A percentile compares a stretch with the other conserved stretches of the same genome.
Evolutionary conservation across 2,329 filamentous ascomycete genomes (phyloP).

Genomic region (Alternaria novae-zelandiae): DNA sequence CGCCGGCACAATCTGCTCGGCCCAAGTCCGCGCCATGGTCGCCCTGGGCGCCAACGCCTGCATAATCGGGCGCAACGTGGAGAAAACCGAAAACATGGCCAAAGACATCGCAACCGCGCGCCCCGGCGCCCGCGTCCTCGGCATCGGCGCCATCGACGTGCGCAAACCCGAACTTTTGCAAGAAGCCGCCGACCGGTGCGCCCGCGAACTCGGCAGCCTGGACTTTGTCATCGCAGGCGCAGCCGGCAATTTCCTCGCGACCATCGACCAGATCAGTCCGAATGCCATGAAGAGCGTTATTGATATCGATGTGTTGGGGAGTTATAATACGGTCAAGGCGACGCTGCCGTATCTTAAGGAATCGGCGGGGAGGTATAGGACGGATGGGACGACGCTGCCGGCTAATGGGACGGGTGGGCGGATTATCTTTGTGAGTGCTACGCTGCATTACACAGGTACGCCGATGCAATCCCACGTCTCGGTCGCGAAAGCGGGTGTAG

Average conservation of each 20-base stretch:
- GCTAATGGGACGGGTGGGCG: slow-evolving; percentile 71
- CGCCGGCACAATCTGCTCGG: slow-evolving; percentile 90
- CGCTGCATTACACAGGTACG: slow-evolving; percentile 87
- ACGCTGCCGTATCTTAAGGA: slow-evolving; percentile 80
- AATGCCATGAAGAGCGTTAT: slow-evolving; percentile 97
- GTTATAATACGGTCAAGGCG: slow-evolving; percentile 93
- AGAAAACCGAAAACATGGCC: slow-evolving; percentile 84
- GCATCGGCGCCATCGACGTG: slow-evolving; percentile 78
- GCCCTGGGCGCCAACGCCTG: slow-evolving; percentile 91
- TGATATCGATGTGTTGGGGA: slow-evolving; percentile 93
- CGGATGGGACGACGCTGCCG: slow-evolving; percentile 61
- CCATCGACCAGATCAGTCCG: slow-evolving; percentile 78
- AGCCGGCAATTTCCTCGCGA: slow-evolving; percentile 92
- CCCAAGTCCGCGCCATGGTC: slow-evolving; percentile 89
- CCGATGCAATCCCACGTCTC: slow-evolving; percentile 88
- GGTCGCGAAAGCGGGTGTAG: slow-evolving; percentile 89
- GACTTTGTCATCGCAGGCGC: slow-evolving; percentile 96
- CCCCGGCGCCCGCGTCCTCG: slow-evolving; percentile 81
- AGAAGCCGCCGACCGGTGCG: slow-evolving; percentile 78
- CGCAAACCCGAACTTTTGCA: slow-evolving; percentile 69
- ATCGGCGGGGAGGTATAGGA: slow-evolving; percentile 70
- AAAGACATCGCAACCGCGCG: slow-evolving; percentile 82
- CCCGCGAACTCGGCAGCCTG: slow-evolving; percentile 81
- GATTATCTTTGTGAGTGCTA: slow-evolving; percentile 88
- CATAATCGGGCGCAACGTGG: slow-evolving; percentile 87